Evolutionary conservation across 768 basidiomycete genomes (phyloP), one percentile per base, ranked within the genome.

Genomic region (Podaxis sp.): DNA sequence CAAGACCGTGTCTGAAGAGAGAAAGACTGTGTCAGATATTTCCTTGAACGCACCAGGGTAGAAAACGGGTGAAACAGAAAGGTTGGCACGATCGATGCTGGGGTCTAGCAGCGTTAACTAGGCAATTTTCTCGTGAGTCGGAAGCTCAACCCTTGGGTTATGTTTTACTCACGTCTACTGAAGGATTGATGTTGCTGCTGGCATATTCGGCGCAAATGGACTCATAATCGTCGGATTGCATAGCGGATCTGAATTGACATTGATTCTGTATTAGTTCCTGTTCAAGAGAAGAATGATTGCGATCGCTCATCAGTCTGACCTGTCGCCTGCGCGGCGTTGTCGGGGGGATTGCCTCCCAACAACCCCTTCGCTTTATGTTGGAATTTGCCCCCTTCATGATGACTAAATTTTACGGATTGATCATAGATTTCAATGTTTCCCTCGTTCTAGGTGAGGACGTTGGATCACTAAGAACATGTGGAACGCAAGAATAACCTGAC

Each of bases 61-160:
- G 37, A 66, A 65, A 23, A 60, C 54, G 5, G 63, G 58, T n/a
- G 64, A 66, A 40, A 66, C 14, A 3, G 66, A 47, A 50, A 63
- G 40, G 36, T 54, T 37, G 6, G 9, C n/a, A n/a, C 13, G 4
- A n/a, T 13, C 28, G n/a, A 25, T 21, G 35, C 18, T 37, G 27
- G 52, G 52, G 21, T 54, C 52, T 18, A 54, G 37, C 52, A 28
- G 18, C 16, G 6, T 18, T 2, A 18, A 18, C 42, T 44, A 44
- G 42, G 14, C 18, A 7, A 44, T 6, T 37, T 37, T n/a, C 18
- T 23, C 35, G 21, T 10, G 52, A 54, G 36, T 54, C 37, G 3
- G 7, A 28, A 42, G 6, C n/a, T 6, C 13, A 48, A 2, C 23
- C 47, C 4, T 7, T 23, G 2, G 7, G 13, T 44, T 16, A 48